phyloP scores from a whole-genome alignment of 176 grass and related monocot genomes.

The Oryza australiensis region DNA sequence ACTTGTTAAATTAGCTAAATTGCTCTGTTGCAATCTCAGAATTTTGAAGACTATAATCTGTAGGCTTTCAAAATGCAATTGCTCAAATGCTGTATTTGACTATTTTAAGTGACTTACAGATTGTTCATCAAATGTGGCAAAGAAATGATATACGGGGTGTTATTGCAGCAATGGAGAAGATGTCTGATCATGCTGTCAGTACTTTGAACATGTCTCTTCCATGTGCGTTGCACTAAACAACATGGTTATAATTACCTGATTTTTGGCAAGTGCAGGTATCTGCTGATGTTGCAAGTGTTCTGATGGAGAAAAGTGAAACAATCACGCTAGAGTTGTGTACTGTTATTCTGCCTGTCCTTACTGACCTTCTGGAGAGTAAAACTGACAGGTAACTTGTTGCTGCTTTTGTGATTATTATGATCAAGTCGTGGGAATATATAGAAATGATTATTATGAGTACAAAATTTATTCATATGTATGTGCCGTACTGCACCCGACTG shows the following conservation, averaged over 20 bases:
- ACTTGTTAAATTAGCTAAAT: not conserved
- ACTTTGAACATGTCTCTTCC: slow-evolving; percentile 14
- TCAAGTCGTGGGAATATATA: not conserved
- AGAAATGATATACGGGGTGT: slow-evolving; percentile 88
- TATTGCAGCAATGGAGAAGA: slow-evolving; percentile 74
- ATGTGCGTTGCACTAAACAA: slow-evolving; percentile 8
- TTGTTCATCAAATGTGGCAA: slow-evolving; percentile 90
- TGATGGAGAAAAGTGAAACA: slow-evolving; percentile 77
- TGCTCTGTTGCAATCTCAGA: not conserved
- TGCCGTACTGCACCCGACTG: not conserved
- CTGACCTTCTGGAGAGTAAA: slow-evolving; percentile 89
- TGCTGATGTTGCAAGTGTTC: slow-evolving; percentile 76
- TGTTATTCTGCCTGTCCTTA: slow-evolving; percentile 61
- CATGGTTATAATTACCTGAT: slow-evolving; percentile 15
- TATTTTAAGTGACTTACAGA: slow-evolving; percentile 49
- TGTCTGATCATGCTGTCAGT: slow-evolving; percentile 92
- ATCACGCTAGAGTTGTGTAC: slow-evolving; percentile 94
- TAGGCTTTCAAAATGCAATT: slow-evolving; percentile 14
- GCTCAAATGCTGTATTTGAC: slow-evolving; percentile 16
- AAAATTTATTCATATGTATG: not conserved
- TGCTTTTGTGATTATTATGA: not conserved
- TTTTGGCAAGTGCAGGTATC: slow-evolving; percentile 64
- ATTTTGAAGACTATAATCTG: not conserved
- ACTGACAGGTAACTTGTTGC: slow-evolving; percentile 69
- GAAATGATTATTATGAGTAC: not conserved